Conservation (phyloP, 1,284 basidiomycete species). For the Cerioporus squamosus region DNA sequence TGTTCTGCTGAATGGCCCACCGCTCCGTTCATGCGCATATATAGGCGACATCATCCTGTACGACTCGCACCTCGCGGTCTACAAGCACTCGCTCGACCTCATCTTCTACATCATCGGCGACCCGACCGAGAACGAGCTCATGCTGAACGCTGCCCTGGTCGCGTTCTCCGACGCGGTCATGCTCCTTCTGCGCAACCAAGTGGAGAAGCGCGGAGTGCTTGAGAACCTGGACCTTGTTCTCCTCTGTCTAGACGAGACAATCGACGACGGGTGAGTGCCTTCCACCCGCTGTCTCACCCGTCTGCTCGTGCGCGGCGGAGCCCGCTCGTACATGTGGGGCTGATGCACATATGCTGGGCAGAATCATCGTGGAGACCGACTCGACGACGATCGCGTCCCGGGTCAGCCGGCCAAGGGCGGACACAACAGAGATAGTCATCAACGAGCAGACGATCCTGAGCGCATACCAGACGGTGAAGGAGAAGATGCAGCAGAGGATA, state of each 20-base stretch:
- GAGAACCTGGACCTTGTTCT: conserved; percentile 96
- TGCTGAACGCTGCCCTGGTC: conserved; percentile 85
- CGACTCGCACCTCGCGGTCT: conserved; percentile 90
- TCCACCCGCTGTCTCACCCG: not conserved
- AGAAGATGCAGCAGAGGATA: conserved; percentile 72
- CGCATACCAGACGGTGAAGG: conserved; percentile 90
- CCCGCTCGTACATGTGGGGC: not conserved
- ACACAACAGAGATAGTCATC: conserved; percentile 96
- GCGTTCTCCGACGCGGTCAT: conserved; percentile 89
- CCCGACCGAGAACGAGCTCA: conserved; percentile 92
- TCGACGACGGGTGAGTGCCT: conserved; percentile 94
- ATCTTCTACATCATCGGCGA: conserved; percentile 95
- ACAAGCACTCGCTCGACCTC: conserved; percentile 94
- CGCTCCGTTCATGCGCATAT: not conserved
- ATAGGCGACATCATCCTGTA: conserved; percentile 95
- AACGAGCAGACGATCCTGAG: conserved; percentile 97
- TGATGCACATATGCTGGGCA: conserved; percentile 38
- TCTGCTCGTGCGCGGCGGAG: not conserved
- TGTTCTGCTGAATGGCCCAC: not conserved
- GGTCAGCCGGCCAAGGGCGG: conserved; percentile 93
- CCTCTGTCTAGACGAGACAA: conserved; percentile 94
- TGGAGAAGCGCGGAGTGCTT: conserved; percentile 96
- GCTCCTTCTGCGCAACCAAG: conserved; percentile 86
- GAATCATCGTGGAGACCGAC: conserved; percentile 98
- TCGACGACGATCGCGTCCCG: conserved; percentile 93